Base-by-base conservation (phyloP, 441 rosid species). In the Croton setiger region DNA sequence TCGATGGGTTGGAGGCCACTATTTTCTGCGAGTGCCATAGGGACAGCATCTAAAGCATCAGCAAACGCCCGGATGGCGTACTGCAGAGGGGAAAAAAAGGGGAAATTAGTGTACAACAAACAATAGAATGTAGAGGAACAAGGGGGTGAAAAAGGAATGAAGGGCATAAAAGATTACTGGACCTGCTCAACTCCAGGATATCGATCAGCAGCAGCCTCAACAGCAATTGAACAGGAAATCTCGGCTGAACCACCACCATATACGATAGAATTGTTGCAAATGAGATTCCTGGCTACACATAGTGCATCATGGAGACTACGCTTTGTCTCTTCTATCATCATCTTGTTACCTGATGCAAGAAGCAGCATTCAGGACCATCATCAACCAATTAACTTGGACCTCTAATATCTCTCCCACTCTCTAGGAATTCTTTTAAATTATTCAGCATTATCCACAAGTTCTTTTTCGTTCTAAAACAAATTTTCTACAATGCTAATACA, bases 211-310 rank as follows among this genome's bases (percentile, higher is more conserved):
- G 93, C 97, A 51, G 90, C 77, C 77, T 96, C 97, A 35, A 96
- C 99, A 0, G 96, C 91, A 71, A 93, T 51, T 62, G 99, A 91
- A 80, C 98, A 93, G 36, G 99, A 80, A 55, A 89, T 89, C 85
- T 96, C 99, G 48, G 98, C 90, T 18, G 99, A 83, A 44, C 99
- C 97, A 72, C 99, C 98, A 39, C 99, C 99, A 68, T 93, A 96
- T 18, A 91, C 98, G 59, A 96, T 96, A 39, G 91, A 96, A 74
- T 89, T 89, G 85, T 84, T 91, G 81, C 90, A 91, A 66, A 96
- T 93, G 63, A 93, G 91, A 85, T 96, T 96, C 80, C 98, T 88
- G 21, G 97, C 97, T 52, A 91, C 96, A 61, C 98, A 96, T 14
- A 96, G 72, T 8, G 99, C 96, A 84, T 96, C 98, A 69, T 93